Base-by-base conservation (phyloP, 257 asterid species). In the Anisodus tanguticus region DNA sequence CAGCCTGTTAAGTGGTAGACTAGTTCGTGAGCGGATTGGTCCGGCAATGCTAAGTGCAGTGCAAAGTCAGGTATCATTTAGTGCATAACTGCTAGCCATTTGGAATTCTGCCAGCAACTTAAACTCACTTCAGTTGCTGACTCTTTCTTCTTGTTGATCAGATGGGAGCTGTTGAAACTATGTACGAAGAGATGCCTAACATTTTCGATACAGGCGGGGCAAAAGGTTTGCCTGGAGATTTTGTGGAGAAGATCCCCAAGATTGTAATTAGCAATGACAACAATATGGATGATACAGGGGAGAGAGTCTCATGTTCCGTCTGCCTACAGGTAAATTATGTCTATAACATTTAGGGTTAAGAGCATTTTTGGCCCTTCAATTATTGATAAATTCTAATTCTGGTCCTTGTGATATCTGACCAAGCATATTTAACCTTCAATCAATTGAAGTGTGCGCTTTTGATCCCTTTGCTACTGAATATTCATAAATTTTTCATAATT, bases 21-120 rank as follows among this genome's bases (percentile, higher is more conserved):
- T 94, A 76, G 98, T 94, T 22, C 97, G 98, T 31, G 98, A 92
- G 74, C 95, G 92, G 55, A 94, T 94, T 71, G 98, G 97, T 86
- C 97, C 98, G 4, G 95, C 98, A n/a, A 94, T 92, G 97, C 92
- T 94, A 39, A 94, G 98, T 79, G 95, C 98, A 19, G 98, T 94
- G 81, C 97, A 94, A 86, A 94, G 95, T 86, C 98, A 93, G 94
- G 97, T 93, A 89, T 6, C 64, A 16, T 62, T 57, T 51, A 26
- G n/a, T 49, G 35, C 35, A 79, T 35, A 53, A 39, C 60, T 64
- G 22, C 78, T 17, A 17, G 17, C 59, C 81, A 35, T n/a, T 53
- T 37, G 8, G 35, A 31, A 64, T 35, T 26, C 12, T 8, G 19
- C 31, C 43, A 74, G 43, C 59, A 12, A 74, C 19, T 81, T 63